Conservation (phyloP, 1,284 basidiomycete species). For the Ganoderma lucidum region DNA sequence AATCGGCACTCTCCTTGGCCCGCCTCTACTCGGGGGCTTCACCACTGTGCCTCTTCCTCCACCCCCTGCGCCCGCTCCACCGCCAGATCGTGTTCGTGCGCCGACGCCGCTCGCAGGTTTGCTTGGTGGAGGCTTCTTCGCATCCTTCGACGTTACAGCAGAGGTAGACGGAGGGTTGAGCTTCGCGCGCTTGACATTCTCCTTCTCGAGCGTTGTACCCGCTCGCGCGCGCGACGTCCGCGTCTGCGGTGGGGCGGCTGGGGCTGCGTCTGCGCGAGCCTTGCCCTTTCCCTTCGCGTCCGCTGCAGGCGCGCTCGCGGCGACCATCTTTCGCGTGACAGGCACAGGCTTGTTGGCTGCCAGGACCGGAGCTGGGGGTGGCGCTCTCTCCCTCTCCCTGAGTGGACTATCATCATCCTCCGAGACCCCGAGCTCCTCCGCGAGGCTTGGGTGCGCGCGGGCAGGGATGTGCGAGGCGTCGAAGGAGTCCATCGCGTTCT, state of each 20-base stretch:
- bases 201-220: slow-evolving; percentile 36
- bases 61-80: not conserved
- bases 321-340: not conserved
- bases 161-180: slow-evolving; percentile 18
- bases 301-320: slow-evolving; percentile 18
- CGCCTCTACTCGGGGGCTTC: slow-evolving; percentile 42
- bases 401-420: slow-evolving; percentile 39
- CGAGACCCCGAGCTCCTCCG: slow-evolving; percentile 39
- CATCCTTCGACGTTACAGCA: slow-evolving; percentile 1
- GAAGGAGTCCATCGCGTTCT: slow-evolving; percentile 34
- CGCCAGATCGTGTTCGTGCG: slow-evolving; percentile 1
- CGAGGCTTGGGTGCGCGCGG: slow-evolving; percentile 34
- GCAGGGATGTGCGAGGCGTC: slow-evolving; percentile 23
- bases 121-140: slow-evolving; percentile 7
- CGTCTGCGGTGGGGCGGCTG: not conserved
- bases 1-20: slow-evolving; percentile 63
- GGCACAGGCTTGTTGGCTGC: slow-evolving; percentile 26
- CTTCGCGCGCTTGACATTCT: slow-evolving; percentile 38
- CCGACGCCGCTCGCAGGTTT: slow-evolving; percentile 7
- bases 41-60: slow-evolving; percentile 10
- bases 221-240: slow-evolving; percentile 26
- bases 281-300: slow-evolving; percentile 53
- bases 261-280: slow-evolving; percentile 20
- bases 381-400: slow-evolving; percentile 25
- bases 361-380: not conserved